A percentile compares a stretch with the other conserved stretches of the same genome.
Conservation (phyloP, 2,329 filamentous ascomycete genomes). For the Aspergillus ustus region DNA sequence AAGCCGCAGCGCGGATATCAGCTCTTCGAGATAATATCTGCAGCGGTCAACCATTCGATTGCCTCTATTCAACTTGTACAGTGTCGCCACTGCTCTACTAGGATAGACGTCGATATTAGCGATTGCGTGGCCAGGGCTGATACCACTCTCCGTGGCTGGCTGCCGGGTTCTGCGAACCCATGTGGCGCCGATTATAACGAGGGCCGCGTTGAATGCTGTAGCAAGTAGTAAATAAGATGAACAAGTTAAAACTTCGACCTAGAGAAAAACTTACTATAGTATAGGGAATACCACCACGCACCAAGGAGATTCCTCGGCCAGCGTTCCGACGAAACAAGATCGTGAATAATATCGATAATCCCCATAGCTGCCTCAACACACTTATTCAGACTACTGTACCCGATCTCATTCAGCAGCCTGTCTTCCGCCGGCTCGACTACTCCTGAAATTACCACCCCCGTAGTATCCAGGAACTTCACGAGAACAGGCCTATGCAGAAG, state of each 20-base stretch:
- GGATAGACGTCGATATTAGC: constrained; percentile 1
- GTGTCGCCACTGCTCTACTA: constrained; percentile 31
- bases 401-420: constrained; percentile 37
- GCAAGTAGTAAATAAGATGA: neutral
- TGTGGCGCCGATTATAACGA: neutral
- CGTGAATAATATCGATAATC: constrained; percentile 33
- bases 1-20: constrained; percentile 8
- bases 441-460: neutral
- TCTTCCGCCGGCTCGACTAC: constrained; percentile 21
- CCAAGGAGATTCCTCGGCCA: constrained; percentile 29
- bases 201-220: constrained; percentile 3
- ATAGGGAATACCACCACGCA: constrained; percentile 40
- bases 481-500: constrained; percentile 49
- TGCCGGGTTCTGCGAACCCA: neutral
- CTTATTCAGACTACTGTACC: constrained; percentile 38
- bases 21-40: constrained; percentile 31
- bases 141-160: neutral
- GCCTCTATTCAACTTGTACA: constrained; percentile 32
- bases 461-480: constrained; percentile 41
- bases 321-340: constrained; percentile 24
- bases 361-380: constrained; percentile 38
- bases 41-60: constrained; percentile 39
- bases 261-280: constrained; percentile 36
- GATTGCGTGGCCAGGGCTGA: too few relatives aligned
- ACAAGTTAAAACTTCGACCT: too few relatives aligned